Base-by-base conservation (phyloP, 208 protist species). In the Trypanosoma grayi region DNA sequence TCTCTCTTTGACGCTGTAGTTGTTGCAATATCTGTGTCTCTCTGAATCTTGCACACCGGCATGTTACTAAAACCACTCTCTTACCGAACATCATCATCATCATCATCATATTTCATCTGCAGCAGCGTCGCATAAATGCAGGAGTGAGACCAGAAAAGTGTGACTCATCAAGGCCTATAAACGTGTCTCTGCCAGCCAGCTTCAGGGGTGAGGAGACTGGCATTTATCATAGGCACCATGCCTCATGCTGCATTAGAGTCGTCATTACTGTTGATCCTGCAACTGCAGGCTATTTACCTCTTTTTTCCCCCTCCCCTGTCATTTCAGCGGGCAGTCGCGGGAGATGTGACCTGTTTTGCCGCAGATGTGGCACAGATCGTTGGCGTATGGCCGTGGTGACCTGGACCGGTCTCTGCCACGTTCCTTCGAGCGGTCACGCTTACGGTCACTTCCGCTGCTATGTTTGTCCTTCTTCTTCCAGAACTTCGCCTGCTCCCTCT, bases 401-500 rank as follows among this genome's bases (percentile, higher is more conserved):
- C 57, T 66, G 3, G 59, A 60, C 6, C 54, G n/a, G 27, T 58
- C 67, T 41, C 65, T 63, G 7, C 65, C 65, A 27, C 65, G 55
- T 14, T 71, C 65, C 50, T 71, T 71, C 30, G 65, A 71, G 43
- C 80, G 81, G 7, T 79, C 60, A 10, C 78, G 60, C 70, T 88
- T 87, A 31, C 79, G 78, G 10, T 73, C 34, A 61, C 48, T 52
- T 24, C 73, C 41, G n/a, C 73, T 27, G 31, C 64, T 68, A 59
- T 84, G 71, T 16, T 81, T 79, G 41, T 79, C 70, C 44, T 72
- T 66, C 50, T 77, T 79, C 34, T 69, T 79, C 82, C 85, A 93
- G 67, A 74, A 83, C 76, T 92, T 93, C 8, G 48, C 33, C 77
- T 95, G 89, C 71, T 95, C 84, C 65, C 81, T 80, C 74, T 90